Percentiles rank a stretch among this genome's conserved stretches.
phyloP scores from a whole-genome alignment of 345 rosid species.

The Eucalyptus dawsonii region DNA sequence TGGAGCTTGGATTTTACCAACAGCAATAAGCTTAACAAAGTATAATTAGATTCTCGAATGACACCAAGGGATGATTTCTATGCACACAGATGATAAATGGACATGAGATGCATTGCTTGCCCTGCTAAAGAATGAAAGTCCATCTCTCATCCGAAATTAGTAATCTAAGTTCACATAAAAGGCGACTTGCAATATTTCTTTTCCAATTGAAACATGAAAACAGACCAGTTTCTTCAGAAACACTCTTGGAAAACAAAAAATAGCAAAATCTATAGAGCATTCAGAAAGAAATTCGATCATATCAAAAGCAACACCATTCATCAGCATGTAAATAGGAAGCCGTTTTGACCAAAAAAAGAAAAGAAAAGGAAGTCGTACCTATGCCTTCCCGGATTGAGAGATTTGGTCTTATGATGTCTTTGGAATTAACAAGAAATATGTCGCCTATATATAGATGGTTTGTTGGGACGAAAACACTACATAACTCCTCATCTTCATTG shows the following conservation, averaged over 20 bases:
- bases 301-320: background rate
- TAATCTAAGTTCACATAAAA: background rate
- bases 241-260: background rate
- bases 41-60: background rate
- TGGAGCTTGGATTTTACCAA: background rate
- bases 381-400: conserved; percentile 64
- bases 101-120: background rate
- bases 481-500: conserved; percentile 56
- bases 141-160: background rate
- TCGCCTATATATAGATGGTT: conserved; percentile 63
- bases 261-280: background rate
- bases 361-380: conserved; percentile 6
- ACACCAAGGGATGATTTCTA: background rate
- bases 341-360: background rate
- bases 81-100: background rate
- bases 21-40: background rate
- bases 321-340: background rate
- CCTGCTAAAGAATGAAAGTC: background rate
- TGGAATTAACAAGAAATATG: conserved; percentile 51
- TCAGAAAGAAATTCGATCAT: background rate
- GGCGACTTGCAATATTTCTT: background rate
- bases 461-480: conserved; percentile 64
- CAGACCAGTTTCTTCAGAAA: background rate
- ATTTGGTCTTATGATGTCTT: conserved; percentile 53
- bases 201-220: background rate